Percentiles rank a stretch among this genome's conserved stretches.
phyloP scores from a whole-genome alignment of 164 flowering plant genomes.

The Liriodendron chinense region DNA sequence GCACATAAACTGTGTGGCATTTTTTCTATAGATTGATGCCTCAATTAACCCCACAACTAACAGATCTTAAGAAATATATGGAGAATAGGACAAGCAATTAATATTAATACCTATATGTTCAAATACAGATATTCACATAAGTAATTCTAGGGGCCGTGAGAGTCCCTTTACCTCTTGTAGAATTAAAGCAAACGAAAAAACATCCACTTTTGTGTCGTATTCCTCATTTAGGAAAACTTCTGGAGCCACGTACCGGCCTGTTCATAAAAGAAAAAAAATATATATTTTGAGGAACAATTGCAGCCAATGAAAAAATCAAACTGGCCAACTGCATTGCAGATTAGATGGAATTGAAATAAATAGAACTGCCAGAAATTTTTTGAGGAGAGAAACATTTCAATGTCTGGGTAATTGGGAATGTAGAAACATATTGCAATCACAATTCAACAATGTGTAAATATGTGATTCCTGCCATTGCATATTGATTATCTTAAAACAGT shows the following conservation, averaged over 20 bases:
- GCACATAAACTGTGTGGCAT: too few relatives aligned
- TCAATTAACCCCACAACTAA: too few relatives aligned
- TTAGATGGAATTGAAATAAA: not conserved
- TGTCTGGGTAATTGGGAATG: not conserved
- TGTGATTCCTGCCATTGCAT: not conserved
- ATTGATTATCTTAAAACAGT: not conserved
- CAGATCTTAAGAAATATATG: not conserved
- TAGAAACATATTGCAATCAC: not conserved
- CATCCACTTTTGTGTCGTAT: slow-evolving; percentile 93
- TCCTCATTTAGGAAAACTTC: slow-evolving; percentile 79
- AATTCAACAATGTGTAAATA: not conserved
- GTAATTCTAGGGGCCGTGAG: not conserved
- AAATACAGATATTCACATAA: not conserved
- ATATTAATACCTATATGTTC: not conserved
- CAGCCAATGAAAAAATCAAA: not conserved
- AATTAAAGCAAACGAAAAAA: slow-evolving; percentile 94
- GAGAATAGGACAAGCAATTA: not conserved
- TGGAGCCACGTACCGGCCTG: slow-evolving; percentile 94
- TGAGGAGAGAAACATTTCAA: not conserved
- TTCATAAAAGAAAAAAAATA: slow-evolving; percentile 9
- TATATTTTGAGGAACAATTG: not conserved
- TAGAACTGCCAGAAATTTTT: not conserved
- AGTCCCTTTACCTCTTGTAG: slow-evolving; percentile 72
- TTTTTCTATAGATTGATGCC: too few relatives aligned
- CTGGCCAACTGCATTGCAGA: not conserved